phyloP scores from a whole-genome alignment of 345 rosid genomes.

The Jatropha curcas region DNA sequence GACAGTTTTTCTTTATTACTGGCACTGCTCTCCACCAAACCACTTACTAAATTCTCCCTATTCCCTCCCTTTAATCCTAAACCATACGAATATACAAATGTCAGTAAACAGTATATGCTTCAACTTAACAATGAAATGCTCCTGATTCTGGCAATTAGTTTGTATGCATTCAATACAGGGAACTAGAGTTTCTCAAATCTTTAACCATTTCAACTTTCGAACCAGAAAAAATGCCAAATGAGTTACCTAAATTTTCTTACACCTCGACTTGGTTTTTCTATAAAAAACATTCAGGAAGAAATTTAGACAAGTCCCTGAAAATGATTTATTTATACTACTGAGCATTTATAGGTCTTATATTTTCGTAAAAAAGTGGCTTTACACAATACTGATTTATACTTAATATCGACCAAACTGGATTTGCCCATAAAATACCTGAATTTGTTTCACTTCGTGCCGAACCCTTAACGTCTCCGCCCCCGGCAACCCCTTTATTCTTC shows the following conservation, averaged over 20 bases:
- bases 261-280: not conserved
- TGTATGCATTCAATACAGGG: not conserved
- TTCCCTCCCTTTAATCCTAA: conserved; percentile 43
- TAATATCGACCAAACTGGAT: not conserved
- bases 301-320: not conserved
- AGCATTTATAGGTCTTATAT: not conserved
- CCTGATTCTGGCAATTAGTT: not conserved
- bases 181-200: not conserved
- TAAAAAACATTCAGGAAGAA: not conserved
- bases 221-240: too few species aligned
- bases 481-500: conserved; percentile 33
- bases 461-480: conserved; percentile 12
- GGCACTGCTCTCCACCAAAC: conserved; percentile 27
- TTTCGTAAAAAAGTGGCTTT: not conserved
- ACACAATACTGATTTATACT: not conserved
- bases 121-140: not conserved
- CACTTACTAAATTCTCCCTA: conserved; percentile 25
- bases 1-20: conserved; percentile 43
- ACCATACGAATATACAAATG: conserved; percentile 22
- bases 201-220: too few species aligned
- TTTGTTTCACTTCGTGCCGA: conserved; percentile 22
- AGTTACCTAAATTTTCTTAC: not conserved
- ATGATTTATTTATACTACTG: not conserved
- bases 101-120: conserved; percentile 18
- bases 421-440: conserved; percentile 29